A percentile compares a stretch with the other conserved stretches of the same genome.
Evolutionary conservation across 805 yeast genomes (phyloP).

Genomic region (Candida silvicultrix): DNA sequence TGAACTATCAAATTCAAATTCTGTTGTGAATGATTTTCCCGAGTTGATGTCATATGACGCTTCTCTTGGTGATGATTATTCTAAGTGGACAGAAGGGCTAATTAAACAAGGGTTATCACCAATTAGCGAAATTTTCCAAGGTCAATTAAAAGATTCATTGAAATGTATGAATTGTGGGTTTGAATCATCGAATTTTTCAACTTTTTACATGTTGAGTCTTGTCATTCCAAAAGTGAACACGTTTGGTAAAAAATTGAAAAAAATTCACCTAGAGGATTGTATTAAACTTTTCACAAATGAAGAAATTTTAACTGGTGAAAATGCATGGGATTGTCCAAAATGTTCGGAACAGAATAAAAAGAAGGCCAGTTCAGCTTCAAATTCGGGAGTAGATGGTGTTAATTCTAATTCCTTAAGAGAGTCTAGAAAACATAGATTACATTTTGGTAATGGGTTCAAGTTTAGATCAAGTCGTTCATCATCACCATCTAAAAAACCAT

Average conservation of each 20-base stretch:
- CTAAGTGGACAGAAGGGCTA: constrained; percentile 52
- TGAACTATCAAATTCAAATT: constrained; percentile 42
- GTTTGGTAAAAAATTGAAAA: constrained; percentile 24
- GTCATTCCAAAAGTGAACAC: constrained; percentile 43
- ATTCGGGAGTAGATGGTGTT: too few species aligned
- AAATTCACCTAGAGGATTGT: constrained; percentile 53
- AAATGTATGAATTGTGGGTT: constrained; percentile 61
- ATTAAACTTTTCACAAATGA: constrained; percentile 54
- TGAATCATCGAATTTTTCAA: constrained; percentile 52
- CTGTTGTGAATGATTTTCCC: constrained; percentile 33
- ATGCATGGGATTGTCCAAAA: constrained; percentile 82
- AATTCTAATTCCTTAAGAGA: background rate
- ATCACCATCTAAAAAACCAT: constrained; percentile 8
- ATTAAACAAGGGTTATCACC: constrained; percentile 62
- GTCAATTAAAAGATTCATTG: constrained; percentile 62
- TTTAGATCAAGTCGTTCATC: constrained; percentile 22
- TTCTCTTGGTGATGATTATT: constrained; percentile 39
- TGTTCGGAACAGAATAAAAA: constrained; percentile 29
- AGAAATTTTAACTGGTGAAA: constrained; percentile 63
- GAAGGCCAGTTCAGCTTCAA: constrained; percentile 1
- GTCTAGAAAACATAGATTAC: constrained; percentile 16
- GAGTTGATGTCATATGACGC: constrained; percentile 27
- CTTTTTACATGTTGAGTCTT: constrained; percentile 56
- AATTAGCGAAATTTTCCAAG: constrained; percentile 60
- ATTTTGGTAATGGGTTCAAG: constrained; percentile 15